Conservation (phyloP, 2,329 filamentous ascomycete genomes). For the Emmonsia crescens region DNA sequence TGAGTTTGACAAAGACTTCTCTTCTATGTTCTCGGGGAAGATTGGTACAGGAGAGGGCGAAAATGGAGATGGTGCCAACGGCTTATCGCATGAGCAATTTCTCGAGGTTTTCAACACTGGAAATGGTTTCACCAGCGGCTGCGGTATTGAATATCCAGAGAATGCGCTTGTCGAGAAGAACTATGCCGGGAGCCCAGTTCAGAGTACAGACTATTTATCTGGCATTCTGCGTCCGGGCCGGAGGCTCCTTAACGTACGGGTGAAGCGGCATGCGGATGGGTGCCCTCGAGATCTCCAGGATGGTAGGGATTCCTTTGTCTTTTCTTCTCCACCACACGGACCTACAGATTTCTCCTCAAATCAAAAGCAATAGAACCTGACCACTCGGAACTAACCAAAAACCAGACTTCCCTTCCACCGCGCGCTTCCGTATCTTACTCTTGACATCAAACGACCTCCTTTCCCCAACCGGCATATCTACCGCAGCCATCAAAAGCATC, state of each 20-base stretch:
- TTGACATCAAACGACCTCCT: conserved; percentile 27
- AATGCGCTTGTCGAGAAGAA: conserved; percentile 21
- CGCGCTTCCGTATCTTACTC: conserved; percentile 28
- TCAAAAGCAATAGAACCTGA: no score
- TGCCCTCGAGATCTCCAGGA: conserved; percentile 27
- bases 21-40: conserved; percentile 32
- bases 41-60: conserved; percentile 20
- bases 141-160: conserved; percentile 28
- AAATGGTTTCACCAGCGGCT: conserved; percentile 30
- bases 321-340: neutral
- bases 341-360: neutral
- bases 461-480: conserved; percentile 19
- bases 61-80: conserved; percentile 10
- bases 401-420: conserved; percentile 27
- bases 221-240: conserved; percentile 27
- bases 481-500: conserved; percentile 17
- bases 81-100: conserved; percentile 26
- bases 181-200: conserved; percentile 16
- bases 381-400: conserved; percentile 2
- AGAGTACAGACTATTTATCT: conserved; percentile 24
- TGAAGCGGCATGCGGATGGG: conserved; percentile 29
- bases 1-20: conserved; percentile 30
- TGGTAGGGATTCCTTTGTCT: conserved; percentile 9
- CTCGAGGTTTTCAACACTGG: conserved; percentile 27
- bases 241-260: conserved; percentile 23